A percentile compares a stretch with the other conserved stretches of the same genome.
phyloP scores from a whole-genome alignment of 495 filamentous ascomycete genomes.

The Sordaria brevicollis region DNA sequence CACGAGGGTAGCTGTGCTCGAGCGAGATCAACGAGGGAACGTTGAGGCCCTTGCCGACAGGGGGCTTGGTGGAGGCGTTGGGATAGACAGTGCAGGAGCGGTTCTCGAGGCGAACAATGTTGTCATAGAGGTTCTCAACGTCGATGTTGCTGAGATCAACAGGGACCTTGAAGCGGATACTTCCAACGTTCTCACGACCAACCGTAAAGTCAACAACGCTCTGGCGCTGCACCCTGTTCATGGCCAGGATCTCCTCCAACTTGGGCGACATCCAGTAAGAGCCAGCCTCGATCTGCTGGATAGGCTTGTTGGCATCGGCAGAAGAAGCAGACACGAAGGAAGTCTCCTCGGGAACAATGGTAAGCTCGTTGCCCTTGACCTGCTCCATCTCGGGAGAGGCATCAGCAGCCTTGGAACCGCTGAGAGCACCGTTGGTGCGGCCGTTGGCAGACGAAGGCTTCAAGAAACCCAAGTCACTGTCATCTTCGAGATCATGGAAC shows the following conservation, averaged over 20 bases:
- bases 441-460: slow-evolving; percentile 44
- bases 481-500: slow-evolving; percentile 49
- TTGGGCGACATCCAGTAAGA: slow-evolving; percentile 79
- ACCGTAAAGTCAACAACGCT: slow-evolving; percentile 63
- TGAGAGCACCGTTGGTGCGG: slow-evolving; percentile 17
- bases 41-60: slow-evolving; percentile 77
- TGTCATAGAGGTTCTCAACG: slow-evolving; percentile 58
- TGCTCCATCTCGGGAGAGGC: slow-evolving; percentile 59
- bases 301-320: slow-evolving; percentile 6
- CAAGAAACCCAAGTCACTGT: slow-evolving; percentile 48
- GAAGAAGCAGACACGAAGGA: slow-evolving; percentile 23
- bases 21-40: slow-evolving; percentile 77
- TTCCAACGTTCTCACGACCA: slow-evolving; percentile 69
- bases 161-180: slow-evolving; percentile 66
- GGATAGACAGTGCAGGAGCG: slow-evolving; percentile 83
- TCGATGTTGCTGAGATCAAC: slow-evolving; percentile 70
- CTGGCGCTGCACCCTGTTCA: slow-evolving; percentile 64
- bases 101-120: slow-evolving; percentile 60
- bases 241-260: slow-evolving; percentile 55
- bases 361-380: slow-evolving; percentile 63
- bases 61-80: slow-evolving; percentile 61
- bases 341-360: slow-evolving; percentile 66
- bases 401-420: slow-evolving; percentile 33
- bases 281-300: slow-evolving; percentile 51
- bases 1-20: slow-evolving; percentile 83